phyloP scores from a whole-genome alignment of 2,329 filamentous ascomycete species.

The Aureobasidium sp. region DNA sequence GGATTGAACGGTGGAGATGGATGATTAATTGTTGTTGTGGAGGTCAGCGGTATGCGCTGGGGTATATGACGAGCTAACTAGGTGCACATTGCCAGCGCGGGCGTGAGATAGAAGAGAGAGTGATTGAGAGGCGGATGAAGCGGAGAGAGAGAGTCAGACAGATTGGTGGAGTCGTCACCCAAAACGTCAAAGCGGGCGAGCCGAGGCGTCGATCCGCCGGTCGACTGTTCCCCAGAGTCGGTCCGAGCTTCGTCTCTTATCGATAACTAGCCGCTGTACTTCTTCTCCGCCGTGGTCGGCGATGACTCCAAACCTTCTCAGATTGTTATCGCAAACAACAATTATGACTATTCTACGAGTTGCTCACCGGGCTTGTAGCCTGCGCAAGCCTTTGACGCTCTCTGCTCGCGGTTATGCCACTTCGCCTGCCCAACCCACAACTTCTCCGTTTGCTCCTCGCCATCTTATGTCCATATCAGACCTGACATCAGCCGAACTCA shows the following conservation, averaged over 20 bases:
- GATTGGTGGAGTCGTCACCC: neutral
- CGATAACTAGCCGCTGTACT: neutral
- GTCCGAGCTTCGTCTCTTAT: neutral
- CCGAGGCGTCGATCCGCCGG: neutral
- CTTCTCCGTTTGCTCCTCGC: slow-evolving; percentile 57
- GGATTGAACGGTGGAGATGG: too few species aligned
- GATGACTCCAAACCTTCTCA: slow-evolving; percentile 1
- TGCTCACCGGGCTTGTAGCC: neutral
- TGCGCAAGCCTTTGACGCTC: neutral
- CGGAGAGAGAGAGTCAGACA: neutral
- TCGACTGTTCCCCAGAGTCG: neutral
- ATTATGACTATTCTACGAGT: slow-evolving; percentile 7
- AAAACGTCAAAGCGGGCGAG: slow-evolving; percentile 1
- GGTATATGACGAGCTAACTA: neutral
- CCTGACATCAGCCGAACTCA: slow-evolving; percentile 70
- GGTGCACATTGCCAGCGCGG: neutral
- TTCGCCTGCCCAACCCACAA: slow-evolving; percentile 27
- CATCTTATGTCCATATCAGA: slow-evolving; percentile 91
- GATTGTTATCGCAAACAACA: neutral
- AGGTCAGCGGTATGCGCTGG: neutral
- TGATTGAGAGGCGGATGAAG: neutral
- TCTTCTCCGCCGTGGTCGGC: neutral
- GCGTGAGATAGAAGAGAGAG: neutral
- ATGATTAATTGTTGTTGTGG: neutral
- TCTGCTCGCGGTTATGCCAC: slow-evolving; percentile 15